A percentile compares a stretch with the other conserved stretches of the same genome.
phyloP scores from a whole-genome alignment of 2,329 filamentous ascomycete species.

The Madurella mycetomatis region DNA sequence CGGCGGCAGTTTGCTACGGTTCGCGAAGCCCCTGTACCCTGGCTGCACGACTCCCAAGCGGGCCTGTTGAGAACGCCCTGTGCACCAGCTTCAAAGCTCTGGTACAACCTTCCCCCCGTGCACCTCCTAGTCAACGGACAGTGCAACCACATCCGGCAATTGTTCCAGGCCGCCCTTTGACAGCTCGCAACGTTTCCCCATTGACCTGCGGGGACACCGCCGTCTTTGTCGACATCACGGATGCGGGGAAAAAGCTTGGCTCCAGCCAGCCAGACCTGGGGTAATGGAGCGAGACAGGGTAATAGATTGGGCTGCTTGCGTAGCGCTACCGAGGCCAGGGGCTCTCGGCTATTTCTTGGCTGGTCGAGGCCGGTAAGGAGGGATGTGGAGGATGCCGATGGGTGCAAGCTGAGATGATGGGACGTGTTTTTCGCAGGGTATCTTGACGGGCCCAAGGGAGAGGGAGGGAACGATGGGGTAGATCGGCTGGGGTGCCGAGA shows the following conservation, averaged over 20 bases:
- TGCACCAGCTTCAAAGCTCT: background rate
- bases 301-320: slow-evolving; percentile 2
- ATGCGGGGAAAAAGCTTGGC: slow-evolving; percentile 11
- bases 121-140: slow-evolving; percentile 7
- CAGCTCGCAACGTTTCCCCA: slow-evolving; percentile 1
- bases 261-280: background rate
- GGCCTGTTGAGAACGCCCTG: background rate
- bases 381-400: too few relatives aligned
- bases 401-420: too few relatives aligned
- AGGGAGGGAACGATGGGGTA: background rate
- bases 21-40: background rate
- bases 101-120: slow-evolving; percentile 2
- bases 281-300: background rate
- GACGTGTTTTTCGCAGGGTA: background rate
- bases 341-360: slow-evolving; percentile 3
- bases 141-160: slow-evolving; percentile 8
- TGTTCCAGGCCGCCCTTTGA: background rate
- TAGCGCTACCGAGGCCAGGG: background rate
- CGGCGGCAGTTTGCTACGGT: slow-evolving; percentile 10
- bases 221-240: background rate
- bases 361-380: background rate
- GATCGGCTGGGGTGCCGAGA: too few relatives aligned
- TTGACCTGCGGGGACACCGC: background rate
- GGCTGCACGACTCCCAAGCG: background rate
- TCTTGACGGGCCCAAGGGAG: background rate